phyloP scores from a whole-genome alignment of 2,329 filamentous ascomycete genomes.

The Hymenotorrendiella dingleyae region DNA sequence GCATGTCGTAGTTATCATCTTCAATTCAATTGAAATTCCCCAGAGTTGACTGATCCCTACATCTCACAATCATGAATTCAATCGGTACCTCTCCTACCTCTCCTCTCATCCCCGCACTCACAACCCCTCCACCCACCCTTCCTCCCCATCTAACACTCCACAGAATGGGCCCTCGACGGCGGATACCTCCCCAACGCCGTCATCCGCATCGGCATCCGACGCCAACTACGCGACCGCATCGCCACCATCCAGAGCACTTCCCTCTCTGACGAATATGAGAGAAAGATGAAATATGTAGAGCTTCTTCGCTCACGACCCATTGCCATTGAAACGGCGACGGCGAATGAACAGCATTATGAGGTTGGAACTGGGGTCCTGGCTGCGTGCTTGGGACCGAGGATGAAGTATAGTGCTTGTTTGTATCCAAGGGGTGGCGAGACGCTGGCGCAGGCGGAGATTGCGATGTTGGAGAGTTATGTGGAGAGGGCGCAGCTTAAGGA shows the following conservation, averaged over 20 bases:
- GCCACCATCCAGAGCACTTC: constrained; percentile 47
- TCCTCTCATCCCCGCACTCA: too few relatives aligned
- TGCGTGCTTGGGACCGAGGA: constrained; percentile 57
- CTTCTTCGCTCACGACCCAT: constrained; percentile 37
- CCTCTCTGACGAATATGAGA: constrained; percentile 45
- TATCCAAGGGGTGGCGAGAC: constrained; percentile 58
- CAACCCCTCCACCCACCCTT: not conserved
- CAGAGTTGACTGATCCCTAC: too few relatives aligned
- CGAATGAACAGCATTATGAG: constrained; percentile 60
- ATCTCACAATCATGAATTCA: constrained; percentile 23
- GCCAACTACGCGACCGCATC: constrained; percentile 58
- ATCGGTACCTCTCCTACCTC: constrained; percentile 14
- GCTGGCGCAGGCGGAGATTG: constrained; percentile 59
- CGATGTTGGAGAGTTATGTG: constrained; percentile 59
- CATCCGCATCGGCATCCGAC: constrained; percentile 59
- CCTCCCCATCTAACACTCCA: constrained; percentile 7
- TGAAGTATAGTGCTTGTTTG: constrained; percentile 67
- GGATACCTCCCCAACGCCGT: constrained; percentile 59
- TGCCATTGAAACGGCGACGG: constrained; percentile 5
- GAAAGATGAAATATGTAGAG: constrained; percentile 59
- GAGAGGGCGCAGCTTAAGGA: constrained; percentile 42
- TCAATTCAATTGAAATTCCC: too few relatives aligned
- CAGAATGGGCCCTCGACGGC: constrained; percentile 55
- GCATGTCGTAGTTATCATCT: too few relatives aligned
- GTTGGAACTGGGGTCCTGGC: constrained; percentile 59